Percentiles rank a stretch among this genome's conserved stretches.
phyloP scores from a whole-genome alignment of 192 early-diverging fungal genomes.

The Coemansia asiatica region DNA sequence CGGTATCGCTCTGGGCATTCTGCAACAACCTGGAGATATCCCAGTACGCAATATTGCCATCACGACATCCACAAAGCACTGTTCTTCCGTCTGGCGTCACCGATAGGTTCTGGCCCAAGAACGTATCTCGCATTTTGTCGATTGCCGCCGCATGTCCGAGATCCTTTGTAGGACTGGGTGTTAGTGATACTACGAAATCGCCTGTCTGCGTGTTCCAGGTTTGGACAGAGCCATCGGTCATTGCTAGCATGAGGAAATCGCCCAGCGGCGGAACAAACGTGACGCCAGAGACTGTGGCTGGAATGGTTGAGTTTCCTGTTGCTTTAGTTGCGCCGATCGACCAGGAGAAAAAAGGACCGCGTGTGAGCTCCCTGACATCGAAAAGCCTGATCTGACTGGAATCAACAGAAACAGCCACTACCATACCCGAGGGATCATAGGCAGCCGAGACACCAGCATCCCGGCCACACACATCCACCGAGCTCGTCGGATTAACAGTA shows the following conservation, averaged over 20 bases:
- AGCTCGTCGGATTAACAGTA: slow-evolving; percentile 33
- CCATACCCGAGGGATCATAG: slow-evolving; percentile 76
- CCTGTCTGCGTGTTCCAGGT: slow-evolving; percentile 3
- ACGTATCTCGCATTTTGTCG: slow-evolving; percentile 14
- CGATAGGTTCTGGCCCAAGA: slow-evolving; percentile 30
- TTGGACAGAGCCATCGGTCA: slow-evolving; percentile 19
- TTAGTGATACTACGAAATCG: neutral
- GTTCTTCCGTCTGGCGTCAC: slow-evolving; percentile 41
- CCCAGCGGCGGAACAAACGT: slow-evolving; percentile 34
- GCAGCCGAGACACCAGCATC: slow-evolving; percentile 52
- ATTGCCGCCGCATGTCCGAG: neutral
- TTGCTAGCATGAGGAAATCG: slow-evolving; percentile 26
- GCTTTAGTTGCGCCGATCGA: neutral
- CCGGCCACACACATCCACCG: slow-evolving; percentile 2
- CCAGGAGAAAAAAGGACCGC: slow-evolving; percentile 34
- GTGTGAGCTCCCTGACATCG: slow-evolving; percentile 66
- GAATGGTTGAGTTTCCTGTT: neutral
- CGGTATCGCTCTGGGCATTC: neutral
- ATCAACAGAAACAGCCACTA: slow-evolving; percentile 67
- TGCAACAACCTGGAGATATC: slow-evolving; percentile 7
- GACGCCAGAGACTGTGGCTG: slow-evolving; percentile 10
- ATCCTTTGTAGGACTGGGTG: neutral
- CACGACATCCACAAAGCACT: slow-evolving; percentile 19
- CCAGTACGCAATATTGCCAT: slow-evolving; percentile 41
- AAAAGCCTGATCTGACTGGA: slow-evolving; percentile 64